Percentiles rank a stretch among this genome's conserved stretches.
Evolutionary conservation across 2,329 filamentous ascomycete species (phyloP).

Genomic region (Aspergillus amoenus): DNA sequence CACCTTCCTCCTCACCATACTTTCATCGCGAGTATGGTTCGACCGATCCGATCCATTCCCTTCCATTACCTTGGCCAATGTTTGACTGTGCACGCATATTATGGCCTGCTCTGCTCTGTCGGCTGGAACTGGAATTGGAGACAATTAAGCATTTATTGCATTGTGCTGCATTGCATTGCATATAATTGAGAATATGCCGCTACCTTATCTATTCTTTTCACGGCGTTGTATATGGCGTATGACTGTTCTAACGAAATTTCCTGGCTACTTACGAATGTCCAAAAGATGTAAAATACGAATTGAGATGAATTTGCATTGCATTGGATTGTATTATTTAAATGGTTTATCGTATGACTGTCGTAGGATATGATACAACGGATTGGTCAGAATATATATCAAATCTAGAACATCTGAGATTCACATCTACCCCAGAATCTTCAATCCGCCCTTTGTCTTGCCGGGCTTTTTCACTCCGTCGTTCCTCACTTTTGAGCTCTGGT

Average conservation of each 20-base stretch:
- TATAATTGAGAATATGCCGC: constrained; percentile 5
- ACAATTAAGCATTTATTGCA: neutral
- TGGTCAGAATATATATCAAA: neutral
- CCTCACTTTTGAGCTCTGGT: constrained; percentile 42
- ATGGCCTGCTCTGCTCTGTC: neutral
- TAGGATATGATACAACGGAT: neutral
- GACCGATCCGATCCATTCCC: too few relatives aligned
- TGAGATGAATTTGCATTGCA: neutral
- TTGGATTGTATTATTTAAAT: neutral
- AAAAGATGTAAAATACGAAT: neutral
- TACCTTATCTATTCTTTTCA: neutral
- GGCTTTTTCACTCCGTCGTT: constrained; percentile 47
- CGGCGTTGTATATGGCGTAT: neutral
- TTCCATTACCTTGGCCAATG: neutral
- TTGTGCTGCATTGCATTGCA: neutral
- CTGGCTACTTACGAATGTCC: neutral
- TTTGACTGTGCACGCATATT: neutral
- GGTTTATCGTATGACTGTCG: neutral
- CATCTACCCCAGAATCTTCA: constrained; percentile 45
- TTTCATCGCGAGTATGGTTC: too few relatives aligned
- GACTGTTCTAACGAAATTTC: neutral
- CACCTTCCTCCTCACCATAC: too few relatives aligned
- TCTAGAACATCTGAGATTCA: neutral
- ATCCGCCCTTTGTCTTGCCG: constrained; percentile 46
- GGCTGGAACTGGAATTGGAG: too few relatives aligned